Percentiles rank a stretch among this genome's conserved stretches.
These are phyloP conservation scores for Pyrenopolyporus hunteri DNA, from an alignment of 495 filamentous ascomycete genomes.

Conservation along the genomic window DNA sequence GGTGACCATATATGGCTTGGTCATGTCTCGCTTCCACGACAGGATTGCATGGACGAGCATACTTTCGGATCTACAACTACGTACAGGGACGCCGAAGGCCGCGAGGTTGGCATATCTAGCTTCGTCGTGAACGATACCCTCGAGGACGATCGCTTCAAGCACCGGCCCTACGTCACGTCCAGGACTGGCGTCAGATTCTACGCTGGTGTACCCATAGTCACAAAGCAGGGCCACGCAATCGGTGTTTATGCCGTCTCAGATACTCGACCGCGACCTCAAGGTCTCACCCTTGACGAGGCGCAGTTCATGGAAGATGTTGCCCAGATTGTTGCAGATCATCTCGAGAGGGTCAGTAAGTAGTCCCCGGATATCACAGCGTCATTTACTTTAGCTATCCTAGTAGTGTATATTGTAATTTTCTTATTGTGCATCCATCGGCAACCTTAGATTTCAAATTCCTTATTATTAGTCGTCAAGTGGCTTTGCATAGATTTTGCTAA, in stretches of 20 bases:
- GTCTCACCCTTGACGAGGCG: slow-evolving; percentile 46
- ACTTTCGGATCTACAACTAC: slow-evolving; percentile 21
- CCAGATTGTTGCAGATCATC: slow-evolving; percentile 64
- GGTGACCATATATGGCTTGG: slow-evolving; percentile 40
- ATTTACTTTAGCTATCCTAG: slow-evolving; percentile 45
- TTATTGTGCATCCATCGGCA: slow-evolving; percentile 46
- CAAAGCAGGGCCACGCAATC: slow-evolving; percentile 70
- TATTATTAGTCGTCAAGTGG: slow-evolving; percentile 12
- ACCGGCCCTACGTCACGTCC: slow-evolving; percentile 34
- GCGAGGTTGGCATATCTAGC: slow-evolving; percentile 15
- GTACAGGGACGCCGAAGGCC: slow-evolving; percentile 18
- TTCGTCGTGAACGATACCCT: slow-evolving; percentile 36
- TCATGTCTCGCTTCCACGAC: slow-evolving; percentile 34
- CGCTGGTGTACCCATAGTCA: slow-evolving; percentile 69
- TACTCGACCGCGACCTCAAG: slow-evolving; percentile 53
- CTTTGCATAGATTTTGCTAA: slow-evolving; percentile 8
- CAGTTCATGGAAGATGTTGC: slow-evolving; percentile 57
- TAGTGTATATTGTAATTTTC: slow-evolving; percentile 9
- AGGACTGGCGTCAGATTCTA: slow-evolving; percentile 57
- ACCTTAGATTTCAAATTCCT: too few relatives aligned
- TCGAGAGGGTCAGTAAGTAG: slow-evolving; percentile 53
- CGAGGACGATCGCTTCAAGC: slow-evolving; percentile 34
- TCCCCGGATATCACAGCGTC: not conserved
- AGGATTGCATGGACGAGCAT: slow-evolving; percentile 36
- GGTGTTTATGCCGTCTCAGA: slow-evolving; percentile 74